Evolutionary conservation across 768 basidiomycete species (phyloP).

Genomic region (Gloeophyllum trabeum): DNA sequence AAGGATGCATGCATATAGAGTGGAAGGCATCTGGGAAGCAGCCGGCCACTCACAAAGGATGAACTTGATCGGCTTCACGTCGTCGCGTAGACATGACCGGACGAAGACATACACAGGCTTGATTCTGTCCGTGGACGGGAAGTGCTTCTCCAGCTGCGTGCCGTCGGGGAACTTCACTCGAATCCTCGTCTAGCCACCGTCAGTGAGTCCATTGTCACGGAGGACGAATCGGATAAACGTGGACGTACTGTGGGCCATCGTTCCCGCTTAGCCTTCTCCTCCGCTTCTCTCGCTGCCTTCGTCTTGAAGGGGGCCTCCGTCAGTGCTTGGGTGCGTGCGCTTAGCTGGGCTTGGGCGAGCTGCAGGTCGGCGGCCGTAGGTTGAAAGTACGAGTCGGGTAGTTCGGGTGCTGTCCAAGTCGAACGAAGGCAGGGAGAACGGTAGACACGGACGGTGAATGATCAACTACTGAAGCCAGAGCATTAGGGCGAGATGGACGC

Average conservation of each 20-base stretch:
- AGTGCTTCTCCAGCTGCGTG: slow-evolving; percentile 68
- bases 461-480: too few species aligned
- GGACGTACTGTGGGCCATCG: slow-evolving; percentile 62
- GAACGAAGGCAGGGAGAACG: too few species aligned
- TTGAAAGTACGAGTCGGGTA: slow-evolving; percentile 68
- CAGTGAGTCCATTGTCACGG: not conserved
- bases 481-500: too few species aligned
- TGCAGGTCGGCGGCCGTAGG: slow-evolving; percentile 64
- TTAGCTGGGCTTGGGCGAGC: slow-evolving; percentile 50
- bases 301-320: slow-evolving; percentile 62
- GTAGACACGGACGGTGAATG: too few species aligned
- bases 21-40: not conserved
- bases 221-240: not conserved
- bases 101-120: slow-evolving; percentile 80
- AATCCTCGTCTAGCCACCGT: slow-evolving; percentile 52
- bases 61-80: slow-evolving; percentile 72
- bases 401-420: too few species aligned
- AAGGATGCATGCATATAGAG: slow-evolving; percentile 1
- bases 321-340: slow-evolving; percentile 50
- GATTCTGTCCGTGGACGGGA: slow-evolving; percentile 73
- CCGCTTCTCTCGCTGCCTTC: slow-evolving; percentile 50
- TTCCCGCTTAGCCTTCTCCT: slow-evolving; percentile 44
- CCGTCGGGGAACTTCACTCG: slow-evolving; percentile 75
- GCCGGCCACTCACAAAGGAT: slow-evolving; percentile 54
- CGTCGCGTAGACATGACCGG: slow-evolving; percentile 55